Conservation (phyloP, 257 asterid species). For the Lantana camara region DNA sequence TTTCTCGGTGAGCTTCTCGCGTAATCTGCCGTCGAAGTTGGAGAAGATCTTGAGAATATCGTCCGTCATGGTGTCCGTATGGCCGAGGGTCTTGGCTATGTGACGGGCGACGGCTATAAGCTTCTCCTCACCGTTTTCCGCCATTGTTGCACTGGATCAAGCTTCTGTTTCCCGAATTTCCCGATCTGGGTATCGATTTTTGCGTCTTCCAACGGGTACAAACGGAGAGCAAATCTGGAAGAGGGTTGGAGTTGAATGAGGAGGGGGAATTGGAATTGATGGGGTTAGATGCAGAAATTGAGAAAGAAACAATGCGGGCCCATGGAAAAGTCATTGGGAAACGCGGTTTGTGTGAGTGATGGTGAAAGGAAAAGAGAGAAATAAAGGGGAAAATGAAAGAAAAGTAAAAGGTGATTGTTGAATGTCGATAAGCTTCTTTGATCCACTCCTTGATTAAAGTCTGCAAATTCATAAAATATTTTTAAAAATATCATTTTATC, state of each 20-base stretch:
- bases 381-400: not conserved
- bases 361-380: not conserved
- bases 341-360: constrained; percentile 42
- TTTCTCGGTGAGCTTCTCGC: constrained; percentile 75
- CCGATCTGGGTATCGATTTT: not conserved
- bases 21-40: constrained; percentile 81
- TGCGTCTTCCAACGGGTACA: constrained; percentile 12
- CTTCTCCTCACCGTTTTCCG: constrained; percentile 96
- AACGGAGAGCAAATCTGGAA: constrained; percentile 16
- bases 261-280: constrained; percentile 27
- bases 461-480: too few species aligned
- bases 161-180: constrained; percentile 10
- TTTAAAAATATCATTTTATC: too few species aligned
- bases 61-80: constrained; percentile 86
- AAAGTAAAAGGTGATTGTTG: not conserved
- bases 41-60: constrained; percentile 91
- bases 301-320: constrained; percentile 33
- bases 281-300: constrained; percentile 24
- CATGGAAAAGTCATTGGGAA: constrained; percentile 38
- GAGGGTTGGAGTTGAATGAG: constrained; percentile 19
- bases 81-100: constrained; percentile 93
- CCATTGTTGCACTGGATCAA: constrained; percentile 46
- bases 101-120: constrained; percentile 93
- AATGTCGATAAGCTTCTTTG: not conserved
- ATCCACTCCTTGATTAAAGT: too few species aligned